phyloP scores from a whole-genome alignment of 352 stramenopile genomes.

The Pythium volutum region DNA sequence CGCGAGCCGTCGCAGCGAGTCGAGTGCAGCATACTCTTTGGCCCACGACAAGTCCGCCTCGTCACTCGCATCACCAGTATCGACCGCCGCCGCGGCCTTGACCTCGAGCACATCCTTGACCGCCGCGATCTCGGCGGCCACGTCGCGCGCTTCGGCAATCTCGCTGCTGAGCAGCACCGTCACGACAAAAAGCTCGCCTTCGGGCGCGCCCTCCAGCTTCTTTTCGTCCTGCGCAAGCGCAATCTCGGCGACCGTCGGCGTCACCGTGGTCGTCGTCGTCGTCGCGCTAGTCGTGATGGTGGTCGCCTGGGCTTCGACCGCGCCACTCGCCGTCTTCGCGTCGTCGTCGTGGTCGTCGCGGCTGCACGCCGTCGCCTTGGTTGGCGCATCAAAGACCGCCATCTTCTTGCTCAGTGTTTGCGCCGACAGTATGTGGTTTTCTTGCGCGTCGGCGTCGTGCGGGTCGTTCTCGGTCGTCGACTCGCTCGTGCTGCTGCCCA shows the following conservation, averaged over 20 bases:
- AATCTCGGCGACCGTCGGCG: constrained; percentile 16
- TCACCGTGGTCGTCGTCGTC: not conserved
- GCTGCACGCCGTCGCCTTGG: not conserved
- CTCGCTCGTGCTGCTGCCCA: constrained; percentile 9
- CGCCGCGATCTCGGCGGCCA: constrained; percentile 26
- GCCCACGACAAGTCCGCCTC: constrained; percentile 24
- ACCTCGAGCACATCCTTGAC: constrained; percentile 30
- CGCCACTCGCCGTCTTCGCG: not conserved
- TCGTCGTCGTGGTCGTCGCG: not conserved
- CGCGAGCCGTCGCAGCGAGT: constrained; percentile 23
- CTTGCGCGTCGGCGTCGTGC: not conserved
- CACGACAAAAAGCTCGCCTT: constrained; percentile 61
- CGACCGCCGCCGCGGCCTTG: not conserved
- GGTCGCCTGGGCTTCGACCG: not conserved
- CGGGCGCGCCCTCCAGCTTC: constrained; percentile 40
- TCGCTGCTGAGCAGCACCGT: constrained; percentile 46
- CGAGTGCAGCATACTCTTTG: constrained; percentile 26
- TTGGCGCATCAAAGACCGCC: not conserved
- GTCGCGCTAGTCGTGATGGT: not conserved
- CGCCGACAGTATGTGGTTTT: constrained; percentile 8
- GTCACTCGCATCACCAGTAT: not conserved
- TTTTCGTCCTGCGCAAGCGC: constrained; percentile 33
- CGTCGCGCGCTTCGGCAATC: constrained; percentile 35
- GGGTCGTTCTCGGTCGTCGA: constrained; percentile 14
- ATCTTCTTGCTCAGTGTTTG: not conserved